phyloP scores from a whole-genome alignment of 2,329 filamentous ascomycete species.

The Cladophialophora psammophila region DNA sequence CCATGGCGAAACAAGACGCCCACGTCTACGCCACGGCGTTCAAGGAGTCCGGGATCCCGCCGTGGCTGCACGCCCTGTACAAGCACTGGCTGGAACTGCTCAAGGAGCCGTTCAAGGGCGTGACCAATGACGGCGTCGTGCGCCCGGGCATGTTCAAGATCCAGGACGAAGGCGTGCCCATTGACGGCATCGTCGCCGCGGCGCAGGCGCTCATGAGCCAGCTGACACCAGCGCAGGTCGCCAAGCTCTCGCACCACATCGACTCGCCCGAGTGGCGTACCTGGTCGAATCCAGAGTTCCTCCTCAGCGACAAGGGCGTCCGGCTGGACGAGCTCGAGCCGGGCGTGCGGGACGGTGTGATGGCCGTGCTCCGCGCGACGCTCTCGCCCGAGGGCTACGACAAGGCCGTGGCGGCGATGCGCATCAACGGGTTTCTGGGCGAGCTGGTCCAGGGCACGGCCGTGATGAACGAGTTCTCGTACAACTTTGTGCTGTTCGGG shows the following conservation, averaged over 20 bases:
- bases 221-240: constrained; percentile 59
- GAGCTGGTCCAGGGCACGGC: constrained; percentile 67
- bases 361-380: constrained; percentile 64
- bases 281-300: constrained; percentile 76
- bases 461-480: constrained; percentile 77
- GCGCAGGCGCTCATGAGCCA: constrained; percentile 56
- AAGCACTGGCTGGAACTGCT: constrained; percentile 64
- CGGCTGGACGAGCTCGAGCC: constrained; percentile 69
- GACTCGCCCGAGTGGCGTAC: constrained; percentile 76
- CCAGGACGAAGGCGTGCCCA: constrained; percentile 70
- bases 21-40: constrained; percentile 69
- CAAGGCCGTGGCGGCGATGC: constrained; percentile 74
- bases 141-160: constrained; percentile 63
- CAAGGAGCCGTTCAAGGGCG: constrained; percentile 72
- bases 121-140: constrained; percentile 71
- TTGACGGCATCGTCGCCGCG: constrained; percentile 63
- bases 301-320: constrained; percentile 72
- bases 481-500: constrained; percentile 78
- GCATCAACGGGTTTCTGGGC: constrained; percentile 77
- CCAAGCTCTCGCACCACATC: constrained; percentile 65
- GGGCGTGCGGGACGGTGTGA: constrained; percentile 57
- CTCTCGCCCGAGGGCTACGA: constrained; percentile 74
- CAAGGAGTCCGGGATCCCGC: constrained; percentile 65
- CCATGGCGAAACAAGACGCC: constrained; percentile 68
- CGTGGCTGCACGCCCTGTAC: constrained; percentile 71